Evolutionary conservation across 805 yeast species (phyloP).

Genomic region (Spathaspora arborariae): DNA sequence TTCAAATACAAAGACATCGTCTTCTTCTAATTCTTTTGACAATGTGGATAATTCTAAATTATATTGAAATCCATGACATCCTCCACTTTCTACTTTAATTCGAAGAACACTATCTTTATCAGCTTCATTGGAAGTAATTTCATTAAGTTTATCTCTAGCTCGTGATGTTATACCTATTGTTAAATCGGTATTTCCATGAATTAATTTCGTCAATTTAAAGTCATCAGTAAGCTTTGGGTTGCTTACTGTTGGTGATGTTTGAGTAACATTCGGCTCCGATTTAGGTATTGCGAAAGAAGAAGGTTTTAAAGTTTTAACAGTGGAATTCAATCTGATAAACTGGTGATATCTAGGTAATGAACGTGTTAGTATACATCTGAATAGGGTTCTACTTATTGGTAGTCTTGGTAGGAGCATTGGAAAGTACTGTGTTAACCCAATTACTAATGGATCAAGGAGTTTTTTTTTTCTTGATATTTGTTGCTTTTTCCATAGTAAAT

Average conservation of each 20-base stretch:
- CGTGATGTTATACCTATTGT: constrained; percentile 44
- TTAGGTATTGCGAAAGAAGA: constrained; percentile 29
- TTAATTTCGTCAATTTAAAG: constrained; percentile 29
- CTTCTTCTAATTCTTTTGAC: constrained; percentile 29
- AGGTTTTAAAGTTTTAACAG: constrained; percentile 20
- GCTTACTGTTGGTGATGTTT: constrained; percentile 5
- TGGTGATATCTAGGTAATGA: background rate
- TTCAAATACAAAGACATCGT: constrained; percentile 48
- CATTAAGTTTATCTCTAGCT: constrained; percentile 51
- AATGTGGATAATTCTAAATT: constrained; percentile 58
- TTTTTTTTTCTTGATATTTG: background rate
- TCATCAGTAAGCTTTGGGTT: constrained; percentile 24
- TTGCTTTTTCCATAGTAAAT: no score
- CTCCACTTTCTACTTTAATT: constrained; percentile 88
- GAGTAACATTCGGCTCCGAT: constrained; percentile 11
- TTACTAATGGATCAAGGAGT: background rate
- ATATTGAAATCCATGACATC: constrained; percentile 97
- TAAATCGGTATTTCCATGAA: constrained; percentile 33
- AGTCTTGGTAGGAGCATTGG: background rate
- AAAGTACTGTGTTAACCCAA: background rate
- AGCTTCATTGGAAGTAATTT: constrained; percentile 49
- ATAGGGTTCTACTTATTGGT: background rate
- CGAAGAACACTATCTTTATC: constrained; percentile 58
- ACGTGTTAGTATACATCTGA: background rate
- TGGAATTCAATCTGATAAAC: background rate